These are phyloP conservation scores for Barbatosphaeria neglecta DNA, from an alignment of 495 filamentous ascomycete genomes.

Conservation along the genomic window DNA sequence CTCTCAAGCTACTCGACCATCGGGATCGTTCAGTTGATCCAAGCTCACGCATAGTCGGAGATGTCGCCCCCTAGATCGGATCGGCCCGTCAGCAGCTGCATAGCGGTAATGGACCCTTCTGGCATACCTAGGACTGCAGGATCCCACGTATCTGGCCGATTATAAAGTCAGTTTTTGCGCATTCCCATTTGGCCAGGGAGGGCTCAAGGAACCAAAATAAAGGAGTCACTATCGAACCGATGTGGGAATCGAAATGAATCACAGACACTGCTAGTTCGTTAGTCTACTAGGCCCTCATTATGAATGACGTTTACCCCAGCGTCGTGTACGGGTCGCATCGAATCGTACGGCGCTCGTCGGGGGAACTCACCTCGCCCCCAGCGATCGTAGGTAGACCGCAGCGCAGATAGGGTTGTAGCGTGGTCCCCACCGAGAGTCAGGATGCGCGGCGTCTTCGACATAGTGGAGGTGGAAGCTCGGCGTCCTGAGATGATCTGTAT, in stretches of 20 bases:
- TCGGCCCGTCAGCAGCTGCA: neutral
- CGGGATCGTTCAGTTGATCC: neutral
- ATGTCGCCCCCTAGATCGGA: conserved; percentile 22
- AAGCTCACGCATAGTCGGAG: conserved; percentile 29
- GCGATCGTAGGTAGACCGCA: conserved; percentile 52
- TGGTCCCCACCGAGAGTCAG: conserved; percentile 62
- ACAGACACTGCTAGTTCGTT: conserved; percentile 56
- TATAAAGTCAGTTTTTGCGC: too few relatives aligned
- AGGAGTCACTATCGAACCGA: conserved; percentile 27
- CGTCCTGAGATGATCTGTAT: conserved; percentile 21
- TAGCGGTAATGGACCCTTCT: too few relatives aligned
- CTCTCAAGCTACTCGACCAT: neutral
- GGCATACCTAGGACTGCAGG: conserved; percentile 37
- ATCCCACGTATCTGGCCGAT: conserved; percentile 87
- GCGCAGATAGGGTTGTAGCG: conserved; percentile 47
- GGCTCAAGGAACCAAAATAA: too few relatives aligned
- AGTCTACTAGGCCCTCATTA: too few relatives aligned
- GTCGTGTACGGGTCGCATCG: too few relatives aligned
- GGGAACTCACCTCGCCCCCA: conserved; percentile 38
- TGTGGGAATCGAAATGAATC: conserved; percentile 63
- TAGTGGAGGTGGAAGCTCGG: conserved; percentile 17
- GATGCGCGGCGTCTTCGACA: conserved; percentile 33
- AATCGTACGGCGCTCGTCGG: too few relatives aligned
- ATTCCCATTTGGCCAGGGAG: too few relatives aligned
- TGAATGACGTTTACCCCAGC: too few relatives aligned